These are phyloP conservation scores for Fermentozyma sake DNA, from an alignment of 1,139 yeast species.

Conservation along the genomic window DNA sequence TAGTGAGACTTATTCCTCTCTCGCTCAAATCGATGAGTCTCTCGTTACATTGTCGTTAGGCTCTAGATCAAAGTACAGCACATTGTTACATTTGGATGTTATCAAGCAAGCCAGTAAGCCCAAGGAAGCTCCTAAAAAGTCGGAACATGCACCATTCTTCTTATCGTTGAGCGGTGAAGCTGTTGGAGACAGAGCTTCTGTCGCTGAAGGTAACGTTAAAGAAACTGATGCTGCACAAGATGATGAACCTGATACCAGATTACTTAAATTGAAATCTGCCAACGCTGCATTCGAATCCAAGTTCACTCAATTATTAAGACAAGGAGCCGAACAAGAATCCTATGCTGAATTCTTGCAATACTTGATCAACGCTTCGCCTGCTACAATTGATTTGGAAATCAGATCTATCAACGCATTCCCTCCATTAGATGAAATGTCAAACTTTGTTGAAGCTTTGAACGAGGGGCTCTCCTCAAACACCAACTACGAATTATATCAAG, in stretches of 20 bases:
- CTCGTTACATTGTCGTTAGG: conserved; percentile 72
- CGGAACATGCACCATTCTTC: conserved; percentile 81
- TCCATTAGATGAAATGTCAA: conserved; percentile 59
- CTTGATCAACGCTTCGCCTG: conserved; percentile 66
- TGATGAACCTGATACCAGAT: conserved; percentile 15
- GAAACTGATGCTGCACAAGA: conserved; percentile 7
- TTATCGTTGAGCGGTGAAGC: conserved; percentile 59
- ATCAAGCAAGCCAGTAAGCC: conserved; percentile 89
- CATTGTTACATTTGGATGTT: conserved; percentile 75
- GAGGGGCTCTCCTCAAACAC: conserved; percentile 53
- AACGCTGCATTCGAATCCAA: conserved; percentile 58
- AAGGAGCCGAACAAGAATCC: conserved; percentile 36
- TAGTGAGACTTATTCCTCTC: conserved; percentile 43
- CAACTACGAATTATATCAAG: conserved; percentile 71
- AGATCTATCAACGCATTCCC: conserved; percentile 68
- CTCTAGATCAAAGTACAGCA: conserved; percentile 74
- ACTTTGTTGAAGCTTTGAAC: conserved; percentile 63
- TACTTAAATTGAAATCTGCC: conserved; percentile 24
- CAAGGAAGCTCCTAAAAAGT: conserved; percentile 80
- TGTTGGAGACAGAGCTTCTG: conserved; percentile 67
- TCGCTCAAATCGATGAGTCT: conserved; percentile 59
- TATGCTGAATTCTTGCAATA: conserved; percentile 49
- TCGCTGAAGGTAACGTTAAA: conserved; percentile 44
- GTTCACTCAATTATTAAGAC: conserved; percentile 65
- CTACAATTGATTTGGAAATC: conserved; percentile 79